Evolutionary conservation across 2,329 filamentous ascomycete species (phyloP).

Genomic region (Phialophora verrucosa): DNA sequence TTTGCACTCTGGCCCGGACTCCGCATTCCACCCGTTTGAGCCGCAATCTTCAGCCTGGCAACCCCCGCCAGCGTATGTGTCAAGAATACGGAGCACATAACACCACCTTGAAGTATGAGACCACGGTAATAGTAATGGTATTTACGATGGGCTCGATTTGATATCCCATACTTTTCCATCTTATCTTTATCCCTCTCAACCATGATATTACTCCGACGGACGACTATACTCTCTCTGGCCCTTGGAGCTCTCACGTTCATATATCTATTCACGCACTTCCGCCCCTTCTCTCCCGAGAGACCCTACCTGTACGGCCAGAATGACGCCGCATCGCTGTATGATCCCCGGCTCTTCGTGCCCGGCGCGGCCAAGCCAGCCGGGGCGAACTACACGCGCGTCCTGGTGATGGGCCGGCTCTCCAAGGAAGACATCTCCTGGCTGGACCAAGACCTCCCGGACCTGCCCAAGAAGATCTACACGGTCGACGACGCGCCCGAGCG

Average conservation of each 20-base stretch:
- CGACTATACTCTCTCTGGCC: slow-evolving; percentile 15
- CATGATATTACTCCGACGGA: slow-evolving; percentile 21
- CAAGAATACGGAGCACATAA: neutral
- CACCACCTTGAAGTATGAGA: neutral
- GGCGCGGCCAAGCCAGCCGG: slow-evolving; percentile 53
- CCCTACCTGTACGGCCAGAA: slow-evolving; percentile 29
- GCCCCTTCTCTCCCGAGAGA: neutral
- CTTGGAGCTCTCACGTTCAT: slow-evolving; percentile 19
- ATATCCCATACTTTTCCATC: neutral
- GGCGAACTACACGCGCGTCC: slow-evolving; percentile 58
- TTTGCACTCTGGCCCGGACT: neutral
- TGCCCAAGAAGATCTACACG: slow-evolving; percentile 30
- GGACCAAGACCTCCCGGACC: slow-evolving; percentile 48
- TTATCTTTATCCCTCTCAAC: slow-evolving; percentile 5
- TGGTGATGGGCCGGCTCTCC: slow-evolving; percentile 53
- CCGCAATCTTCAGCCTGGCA: neutral
- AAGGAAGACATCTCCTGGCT: slow-evolving; percentile 55
- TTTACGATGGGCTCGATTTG: neutral
- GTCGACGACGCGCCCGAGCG: slow-evolving; percentile 26
- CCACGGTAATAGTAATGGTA: neutral
- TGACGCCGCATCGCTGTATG: slow-evolving; percentile 23
- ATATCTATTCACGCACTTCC: slow-evolving; percentile 13
- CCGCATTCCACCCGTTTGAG: neutral
- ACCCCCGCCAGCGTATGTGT: neutral
- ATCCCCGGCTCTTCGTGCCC: slow-evolving; percentile 43